Conservation (phyloP, 345 rosid genomes). For the Bretschneidera sinensis region DNA sequence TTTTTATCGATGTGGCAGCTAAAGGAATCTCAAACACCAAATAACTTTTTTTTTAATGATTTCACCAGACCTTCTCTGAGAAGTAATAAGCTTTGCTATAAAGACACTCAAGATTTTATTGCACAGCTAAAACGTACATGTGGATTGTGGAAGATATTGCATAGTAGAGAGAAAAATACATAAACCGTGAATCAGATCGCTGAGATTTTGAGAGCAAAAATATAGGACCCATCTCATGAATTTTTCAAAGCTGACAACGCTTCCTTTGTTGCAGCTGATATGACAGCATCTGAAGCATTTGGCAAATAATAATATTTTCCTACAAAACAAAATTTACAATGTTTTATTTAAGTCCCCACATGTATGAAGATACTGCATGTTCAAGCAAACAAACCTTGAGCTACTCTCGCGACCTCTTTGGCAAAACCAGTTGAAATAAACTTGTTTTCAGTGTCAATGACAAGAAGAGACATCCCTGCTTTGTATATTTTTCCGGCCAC, state of each 20-base stretch:
- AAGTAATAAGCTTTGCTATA: no score
- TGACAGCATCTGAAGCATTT: slow-evolving; percentile 95
- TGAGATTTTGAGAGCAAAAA: background rate
- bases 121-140: no score
- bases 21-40: no score
- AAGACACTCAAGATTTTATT: no score
- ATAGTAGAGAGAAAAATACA: no score
- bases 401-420: slow-evolving; percentile 93
- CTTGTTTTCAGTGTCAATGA: slow-evolving; percentile 97
- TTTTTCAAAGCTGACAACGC: slow-evolving; percentile 78
- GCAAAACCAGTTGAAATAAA: slow-evolving; percentile 98
- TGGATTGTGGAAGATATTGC: no score
- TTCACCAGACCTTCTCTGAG: no score
- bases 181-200: background rate
- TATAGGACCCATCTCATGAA: slow-evolving; percentile 40
- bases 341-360: background rate
- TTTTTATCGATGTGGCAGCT: no score
- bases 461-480: slow-evolving; percentile 90
- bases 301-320: slow-evolving; percentile 98
- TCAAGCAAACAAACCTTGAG: slow-evolving; percentile 59
- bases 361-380: background rate
- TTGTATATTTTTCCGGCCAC: slow-evolving; percentile 88
- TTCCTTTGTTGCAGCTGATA: slow-evolving; percentile 83
- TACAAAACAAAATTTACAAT: slow-evolving; percentile 32
- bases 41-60: no score